Base-by-base conservation (phyloP, 169 alveolate genomes). In the Eimeria praecox region DNA sequence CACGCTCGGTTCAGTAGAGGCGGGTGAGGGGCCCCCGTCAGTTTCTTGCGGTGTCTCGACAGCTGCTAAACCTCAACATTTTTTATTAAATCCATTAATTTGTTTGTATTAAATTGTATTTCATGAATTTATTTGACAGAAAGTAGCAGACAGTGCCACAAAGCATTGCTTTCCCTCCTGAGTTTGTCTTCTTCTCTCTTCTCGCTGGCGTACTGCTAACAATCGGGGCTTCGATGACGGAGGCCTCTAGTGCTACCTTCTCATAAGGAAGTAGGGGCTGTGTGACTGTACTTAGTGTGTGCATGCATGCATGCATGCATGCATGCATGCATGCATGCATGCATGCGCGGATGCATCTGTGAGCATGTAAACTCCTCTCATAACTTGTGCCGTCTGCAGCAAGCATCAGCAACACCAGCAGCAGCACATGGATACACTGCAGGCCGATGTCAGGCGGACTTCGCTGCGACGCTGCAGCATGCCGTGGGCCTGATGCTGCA, bases 381-480 rank as follows among this genome's bases (percentile, higher is more conserved):
- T 10, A 18, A 20, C 42, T 33, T 66, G 3, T 66, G 78, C 78
- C 42, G 18, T 6, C 78, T n/a, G 33, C 78, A 66, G 78, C 78
- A 3, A 66, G 78, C 42, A 24, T 12, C 78, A 66, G 78, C 78
- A 66, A 30, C 78, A 66, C 16, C 78, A 52, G 2, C 62, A 52
- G 2, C 62, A 52, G 62, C 62, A 52, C 62, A 52, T 52, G 62
- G 62, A 2, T 10, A 18, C 78, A 33, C 77, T 64, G 77, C 77
- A 64, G 9, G 62, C 62, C 0, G 62, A 52, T 52, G 62, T 12
- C 62, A 20, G 62, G 62, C 62, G 62, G 62, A 52, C 24, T 52
- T 52, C 62, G 24, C 77, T 64, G 77, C 78, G 30, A 24, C 38
- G 78, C 78, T 66, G 78, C 78, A 66, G 38, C 78, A 66, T 24